phyloP scores from a whole-genome alignment of 2,329 filamentous ascomycete genomes.

The Pseudocercospora eumusae region DNA sequence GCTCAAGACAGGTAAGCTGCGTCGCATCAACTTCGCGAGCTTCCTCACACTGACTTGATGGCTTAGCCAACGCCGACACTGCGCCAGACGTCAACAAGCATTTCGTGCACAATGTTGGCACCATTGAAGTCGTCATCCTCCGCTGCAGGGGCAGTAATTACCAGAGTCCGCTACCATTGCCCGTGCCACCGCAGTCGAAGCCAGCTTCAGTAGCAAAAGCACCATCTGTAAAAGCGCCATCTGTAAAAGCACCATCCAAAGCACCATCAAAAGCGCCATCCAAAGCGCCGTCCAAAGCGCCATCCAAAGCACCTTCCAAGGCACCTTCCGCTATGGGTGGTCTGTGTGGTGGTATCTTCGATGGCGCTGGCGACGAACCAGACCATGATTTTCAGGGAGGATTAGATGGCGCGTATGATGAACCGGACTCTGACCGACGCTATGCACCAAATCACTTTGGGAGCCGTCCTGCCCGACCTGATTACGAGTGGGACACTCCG shows the following conservation, averaged over 20 bases:
- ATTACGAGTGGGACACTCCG: conserved; percentile 13
- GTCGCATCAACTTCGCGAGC: not conserved
- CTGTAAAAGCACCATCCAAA: conserved; percentile 22
- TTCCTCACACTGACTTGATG: conserved; percentile 20
- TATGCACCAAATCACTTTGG: not conserved
- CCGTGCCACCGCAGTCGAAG: not conserved
- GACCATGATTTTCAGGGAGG: conserved; percentile 12
- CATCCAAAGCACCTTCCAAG: conserved; percentile 24
- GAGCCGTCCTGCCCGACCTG: conserved; percentile 7
- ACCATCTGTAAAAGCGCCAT: conserved; percentile 14
- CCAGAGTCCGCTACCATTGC: conserved; percentile 1
- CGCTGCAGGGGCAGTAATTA: conserved; percentile 40
- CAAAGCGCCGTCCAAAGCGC: conserved; percentile 17
- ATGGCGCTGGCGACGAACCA: conserved; percentile 37
- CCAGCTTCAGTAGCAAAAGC: conserved; percentile 17
- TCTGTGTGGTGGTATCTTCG: conserved; percentile 39
- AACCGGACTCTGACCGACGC: not conserved
- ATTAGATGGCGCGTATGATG: conserved; percentile 16
- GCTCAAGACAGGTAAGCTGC: conserved; percentile 50
- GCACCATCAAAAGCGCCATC: conserved; percentile 21
- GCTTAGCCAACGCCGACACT: conserved; percentile 44
- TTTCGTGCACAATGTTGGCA: conserved; percentile 46
- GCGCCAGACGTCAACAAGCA: conserved; percentile 39
- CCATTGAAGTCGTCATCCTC: conserved; percentile 52
- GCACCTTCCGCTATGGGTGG: conserved; percentile 26